Base-by-base conservation (phyloP, 2,329 filamentous ascomycete genomes). In the Colletotrichum sp. region DNA sequence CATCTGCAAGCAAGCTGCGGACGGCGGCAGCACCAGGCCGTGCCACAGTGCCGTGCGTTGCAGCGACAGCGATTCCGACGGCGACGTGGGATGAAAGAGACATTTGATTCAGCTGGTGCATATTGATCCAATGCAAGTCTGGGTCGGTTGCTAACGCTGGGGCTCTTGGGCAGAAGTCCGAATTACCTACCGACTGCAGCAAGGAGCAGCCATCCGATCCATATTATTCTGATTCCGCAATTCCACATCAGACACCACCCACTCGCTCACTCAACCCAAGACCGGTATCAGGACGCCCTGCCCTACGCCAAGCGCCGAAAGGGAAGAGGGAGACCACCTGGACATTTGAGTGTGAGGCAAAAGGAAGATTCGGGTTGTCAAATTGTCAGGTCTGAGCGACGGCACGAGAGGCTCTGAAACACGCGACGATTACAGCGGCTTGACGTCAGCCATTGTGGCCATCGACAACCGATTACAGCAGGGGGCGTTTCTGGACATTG, bases 11-110 rank as follows among this genome's bases (percentile, higher is more conserved):
- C 70, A 73, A 52, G 55, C 30, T 73, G 55, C 73, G n/a, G 69
- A 62, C 26, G 26, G 21, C 56, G 30, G 62, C 69, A n/a, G 30
- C 55, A 36, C 60, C 60, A 64, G 60, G 60, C 30, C 71, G 67
- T 74, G 60, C 67, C n/a, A 66, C 71, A 28, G 68, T 61, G 60
- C 71, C 34, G 48, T 38, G 71, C 34, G 38, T 24, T 70, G 43
- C 30, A 24, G 5, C 38, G 38, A 48, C 38, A 48, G 38, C 38
- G 38, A 48, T 48, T 10, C 38, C 38, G 18, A 48, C 48, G 66
- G 34, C 71, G 60, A 60, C 48, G 71, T 66, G 67, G 48, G 71
- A 71, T 71, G 71, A 74, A 70, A 74, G 64, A 55, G 67, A 66
- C 69, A 75, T 15, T 34, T 38, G 72, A 61, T 30, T 21, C 24